Conservation (phyloP, 2,329 filamentous ascomycete species). For the Pleomassaria siparia region DNA sequence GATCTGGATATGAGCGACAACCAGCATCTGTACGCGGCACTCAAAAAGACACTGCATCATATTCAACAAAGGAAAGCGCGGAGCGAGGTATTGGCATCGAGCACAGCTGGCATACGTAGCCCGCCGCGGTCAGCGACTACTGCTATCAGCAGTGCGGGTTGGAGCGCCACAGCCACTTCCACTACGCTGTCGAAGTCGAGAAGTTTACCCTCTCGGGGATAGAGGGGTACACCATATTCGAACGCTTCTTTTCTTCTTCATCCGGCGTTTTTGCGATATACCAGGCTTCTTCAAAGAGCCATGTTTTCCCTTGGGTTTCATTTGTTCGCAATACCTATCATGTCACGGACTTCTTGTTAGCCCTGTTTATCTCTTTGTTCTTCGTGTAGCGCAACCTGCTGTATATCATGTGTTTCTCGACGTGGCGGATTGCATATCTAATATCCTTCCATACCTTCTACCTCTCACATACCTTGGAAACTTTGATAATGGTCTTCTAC, state of each 20-base stretch:
- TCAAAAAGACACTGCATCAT: slow-evolving; percentile 37
- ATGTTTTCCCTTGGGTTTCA: not conserved
- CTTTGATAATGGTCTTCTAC: not conserved
- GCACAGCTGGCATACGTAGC: slow-evolving; percentile 5
- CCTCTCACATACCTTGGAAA: not conserved
- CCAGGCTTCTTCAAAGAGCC: slow-evolving; percentile 1
- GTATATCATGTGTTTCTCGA: no score
- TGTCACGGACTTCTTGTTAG: not conserved
- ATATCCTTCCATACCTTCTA: not conserved
- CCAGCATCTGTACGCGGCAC: slow-evolving; percentile 35
- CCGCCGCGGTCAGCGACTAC: not conserved
- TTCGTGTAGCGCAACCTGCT: no score
- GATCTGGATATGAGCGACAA: slow-evolving; percentile 41
- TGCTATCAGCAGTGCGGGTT: not conserved
- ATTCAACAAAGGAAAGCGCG: slow-evolving; percentile 34
- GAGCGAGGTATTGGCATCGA: slow-evolving; percentile 26
- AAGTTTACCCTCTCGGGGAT: not conserved
- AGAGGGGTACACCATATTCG: not conserved
- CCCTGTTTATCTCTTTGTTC: not conserved
- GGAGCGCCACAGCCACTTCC: not conserved
- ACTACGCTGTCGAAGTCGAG: slow-evolving; percentile 1
- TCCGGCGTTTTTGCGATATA: not conserved
- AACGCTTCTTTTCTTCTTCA: not conserved
- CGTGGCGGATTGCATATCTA: not conserved
- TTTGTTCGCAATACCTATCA: not conserved